Conservation (phyloP, 306 rosid species). For the Acacia acuminata region DNA sequence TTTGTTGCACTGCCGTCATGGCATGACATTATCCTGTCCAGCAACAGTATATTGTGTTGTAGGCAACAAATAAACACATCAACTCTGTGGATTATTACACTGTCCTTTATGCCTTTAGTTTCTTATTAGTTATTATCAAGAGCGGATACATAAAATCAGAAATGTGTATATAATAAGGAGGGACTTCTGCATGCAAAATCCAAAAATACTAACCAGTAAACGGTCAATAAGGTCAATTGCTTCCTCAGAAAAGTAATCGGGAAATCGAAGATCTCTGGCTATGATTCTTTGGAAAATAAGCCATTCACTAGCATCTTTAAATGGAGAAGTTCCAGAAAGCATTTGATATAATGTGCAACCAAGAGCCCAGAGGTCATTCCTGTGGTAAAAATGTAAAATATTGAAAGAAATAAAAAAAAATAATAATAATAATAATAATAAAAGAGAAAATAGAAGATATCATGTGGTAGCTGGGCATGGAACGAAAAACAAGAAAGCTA, state of each 20-base stretch:
- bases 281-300: slow-evolving; percentile 98
- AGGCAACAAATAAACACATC: slow-evolving; percentile 19
- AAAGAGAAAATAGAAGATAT: slow-evolving; percentile 25
- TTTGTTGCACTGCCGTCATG: too few species aligned
- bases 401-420: slow-evolving; percentile 34
- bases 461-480: slow-evolving; percentile 8
- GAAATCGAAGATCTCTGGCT: slow-evolving; percentile 95
- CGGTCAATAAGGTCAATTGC: slow-evolving; percentile 87
- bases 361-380: slow-evolving; percentile 99
- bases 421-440: too few species aligned
- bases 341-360: slow-evolving; percentile 99
- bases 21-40: too few species aligned
- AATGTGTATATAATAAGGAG: slow-evolving; percentile 4
- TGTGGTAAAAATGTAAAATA: slow-evolving; percentile 55
- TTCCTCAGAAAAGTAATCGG: slow-evolving; percentile 81
- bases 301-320: slow-evolving; percentile 99
- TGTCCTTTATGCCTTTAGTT: slow-evolving; percentile 22
- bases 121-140: slow-evolving; percentile 11
- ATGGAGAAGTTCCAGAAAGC: slow-evolving; percentile 99
- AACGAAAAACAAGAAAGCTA: slow-evolving; percentile 27
- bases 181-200: slow-evolving; percentile 5
- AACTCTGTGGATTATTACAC: neutral
- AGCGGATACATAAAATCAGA: neutral
- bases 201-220: slow-evolving; percentile 67
- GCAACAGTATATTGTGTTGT: slow-evolving; percentile 10